These are phyloP conservation scores for Botrytis cinerea DNA, from an alignment of 2,329 filamentous ascomycete species.

Conservation along the genomic window DNA sequence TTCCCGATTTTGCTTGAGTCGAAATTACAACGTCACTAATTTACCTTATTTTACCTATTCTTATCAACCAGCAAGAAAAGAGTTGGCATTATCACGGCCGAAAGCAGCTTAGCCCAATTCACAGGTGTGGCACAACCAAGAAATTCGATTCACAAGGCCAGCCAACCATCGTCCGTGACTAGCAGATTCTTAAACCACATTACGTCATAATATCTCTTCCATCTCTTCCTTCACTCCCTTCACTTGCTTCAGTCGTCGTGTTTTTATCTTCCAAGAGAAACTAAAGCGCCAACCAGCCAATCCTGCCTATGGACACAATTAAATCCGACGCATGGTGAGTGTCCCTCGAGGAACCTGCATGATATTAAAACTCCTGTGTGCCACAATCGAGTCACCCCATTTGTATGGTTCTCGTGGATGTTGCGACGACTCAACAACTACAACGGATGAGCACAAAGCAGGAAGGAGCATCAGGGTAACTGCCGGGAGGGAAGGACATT, in stretches of 20 bases:
- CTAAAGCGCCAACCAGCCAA: background rate
- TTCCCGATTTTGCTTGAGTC: constrained; percentile 1
- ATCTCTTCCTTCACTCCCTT: background rate
- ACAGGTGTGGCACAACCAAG: constrained; percentile 14
- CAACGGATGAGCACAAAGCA: no score
- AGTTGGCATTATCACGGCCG: constrained; percentile 1
- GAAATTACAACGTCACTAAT: constrained; percentile 13
- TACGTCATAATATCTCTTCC: constrained; percentile 9
- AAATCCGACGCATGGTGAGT: background rate
- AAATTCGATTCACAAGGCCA: background rate
- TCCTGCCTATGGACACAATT: background rate
- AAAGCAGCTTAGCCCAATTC: background rate
- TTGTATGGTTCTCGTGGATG: background rate
- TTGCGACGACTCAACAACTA: background rate
- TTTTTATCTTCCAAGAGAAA: background rate
- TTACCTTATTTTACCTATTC: background rate
- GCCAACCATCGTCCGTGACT: background rate
- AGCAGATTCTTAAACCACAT: background rate
- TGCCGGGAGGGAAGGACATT: background rate
- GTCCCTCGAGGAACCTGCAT: background rate
- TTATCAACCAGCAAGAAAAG: background rate
- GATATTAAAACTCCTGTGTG: background rate
- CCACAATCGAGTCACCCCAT: background rate
- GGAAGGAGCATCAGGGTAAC: background rate
- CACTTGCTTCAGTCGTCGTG: background rate